phyloP scores from a whole-genome alignment of 495 filamentous ascomycete species.

The Darksidea phi region DNA sequence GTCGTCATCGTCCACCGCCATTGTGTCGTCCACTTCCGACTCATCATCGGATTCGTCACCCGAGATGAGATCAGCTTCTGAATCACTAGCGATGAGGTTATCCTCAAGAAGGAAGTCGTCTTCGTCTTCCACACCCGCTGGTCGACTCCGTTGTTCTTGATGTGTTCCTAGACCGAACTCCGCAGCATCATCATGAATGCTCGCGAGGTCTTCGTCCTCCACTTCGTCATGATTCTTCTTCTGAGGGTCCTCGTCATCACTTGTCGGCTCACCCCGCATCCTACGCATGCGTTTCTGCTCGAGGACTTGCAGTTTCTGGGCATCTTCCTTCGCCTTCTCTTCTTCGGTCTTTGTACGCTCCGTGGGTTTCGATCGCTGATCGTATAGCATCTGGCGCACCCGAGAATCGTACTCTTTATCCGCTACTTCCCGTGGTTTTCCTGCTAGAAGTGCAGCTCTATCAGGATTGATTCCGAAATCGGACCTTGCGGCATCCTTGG shows the following conservation, averaged over 20 bases:
- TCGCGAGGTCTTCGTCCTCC: conserved; percentile 45
- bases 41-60: conserved; percentile 57
- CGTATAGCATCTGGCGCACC: conserved; percentile 75
- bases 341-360: conserved; percentile 89
- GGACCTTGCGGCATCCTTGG: conserved; percentile 17
- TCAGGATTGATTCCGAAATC: conserved; percentile 57
- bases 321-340: conserved; percentile 74
- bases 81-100: conserved; percentile 70
- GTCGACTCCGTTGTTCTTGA: conserved; percentile 38
- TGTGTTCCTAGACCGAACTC: conserved; percentile 55
- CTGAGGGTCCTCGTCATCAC: conserved; percentile 46
- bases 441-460: conserved; percentile 58
- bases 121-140: conserved; percentile 70
- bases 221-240: conserved; percentile 48
- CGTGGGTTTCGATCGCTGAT: conserved; percentile 77
- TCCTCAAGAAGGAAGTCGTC: conserved; percentile 91
- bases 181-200: conserved; percentile 53
- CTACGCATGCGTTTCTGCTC: conserved; percentile 72
- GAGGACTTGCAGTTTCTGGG: conserved; percentile 68
- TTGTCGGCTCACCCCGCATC: conserved; percentile 64
- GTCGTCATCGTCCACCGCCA: conserved; percentile 56
- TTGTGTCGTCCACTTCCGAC: conserved; percentile 25
- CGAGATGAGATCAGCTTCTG: conserved; percentile 54
- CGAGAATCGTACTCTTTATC: conserved; percentile 84
- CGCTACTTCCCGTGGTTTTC: conserved; percentile 59